A percentile compares a stretch with the other conserved stretches of the same genome.
These are phyloP conservation scores for Jacaranda mimosifolia DNA, from an alignment of 257 asterid species.

Conservation along the genomic window DNA sequence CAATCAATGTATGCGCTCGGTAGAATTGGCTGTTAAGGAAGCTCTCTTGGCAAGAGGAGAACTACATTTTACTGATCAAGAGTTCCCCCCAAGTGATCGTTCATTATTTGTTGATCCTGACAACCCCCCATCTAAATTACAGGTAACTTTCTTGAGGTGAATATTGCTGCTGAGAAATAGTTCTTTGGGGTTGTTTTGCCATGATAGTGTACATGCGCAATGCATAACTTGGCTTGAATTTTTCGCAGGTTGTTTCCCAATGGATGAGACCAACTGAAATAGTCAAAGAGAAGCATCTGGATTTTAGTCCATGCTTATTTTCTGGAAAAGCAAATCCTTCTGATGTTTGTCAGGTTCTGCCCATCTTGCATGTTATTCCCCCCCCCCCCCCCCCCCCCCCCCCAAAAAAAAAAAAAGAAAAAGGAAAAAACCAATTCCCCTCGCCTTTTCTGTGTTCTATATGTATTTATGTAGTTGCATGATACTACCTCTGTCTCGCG, in stretches of 20 bases:
- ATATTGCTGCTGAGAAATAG: not conserved
- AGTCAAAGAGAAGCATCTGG: slow-evolving; percentile 77
- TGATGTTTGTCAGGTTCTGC: slow-evolving; percentile 97
- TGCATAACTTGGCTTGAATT: slow-evolving; percentile 34
- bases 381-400: not conserved
- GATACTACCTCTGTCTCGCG: not conserved
- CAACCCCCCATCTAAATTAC: slow-evolving; percentile 86
- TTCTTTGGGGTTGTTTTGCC: slow-evolving; percentile 26
- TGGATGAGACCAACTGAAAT: slow-evolving; percentile 97
- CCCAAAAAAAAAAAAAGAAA: no score
- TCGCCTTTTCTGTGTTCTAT: not conserved
- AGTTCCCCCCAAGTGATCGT: slow-evolving; percentile 93
- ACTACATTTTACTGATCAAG: slow-evolving; percentile 91
- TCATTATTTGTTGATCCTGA: slow-evolving; percentile 91
- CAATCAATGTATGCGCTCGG: slow-evolving; percentile 93
- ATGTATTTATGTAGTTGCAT: not conserved
- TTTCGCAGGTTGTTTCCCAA: slow-evolving; percentile 77
- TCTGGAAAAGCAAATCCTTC: slow-evolving; percentile 91
- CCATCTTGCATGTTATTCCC: slow-evolving; percentile 23
- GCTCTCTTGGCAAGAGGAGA: slow-evolving; percentile 97
- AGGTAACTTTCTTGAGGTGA: slow-evolving; percentile 58
- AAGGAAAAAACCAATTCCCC: no score
- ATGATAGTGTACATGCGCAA: not conserved
- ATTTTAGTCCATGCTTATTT: slow-evolving; percentile 82
- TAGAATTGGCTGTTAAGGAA: slow-evolving; percentile 96